Percentiles rank a stretch among this genome's conserved stretches.
These are phyloP conservation scores for Furcasterigmium furcatum DNA, from an alignment of 2,329 filamentous ascomycete species.

Conservation along the genomic window DNA sequence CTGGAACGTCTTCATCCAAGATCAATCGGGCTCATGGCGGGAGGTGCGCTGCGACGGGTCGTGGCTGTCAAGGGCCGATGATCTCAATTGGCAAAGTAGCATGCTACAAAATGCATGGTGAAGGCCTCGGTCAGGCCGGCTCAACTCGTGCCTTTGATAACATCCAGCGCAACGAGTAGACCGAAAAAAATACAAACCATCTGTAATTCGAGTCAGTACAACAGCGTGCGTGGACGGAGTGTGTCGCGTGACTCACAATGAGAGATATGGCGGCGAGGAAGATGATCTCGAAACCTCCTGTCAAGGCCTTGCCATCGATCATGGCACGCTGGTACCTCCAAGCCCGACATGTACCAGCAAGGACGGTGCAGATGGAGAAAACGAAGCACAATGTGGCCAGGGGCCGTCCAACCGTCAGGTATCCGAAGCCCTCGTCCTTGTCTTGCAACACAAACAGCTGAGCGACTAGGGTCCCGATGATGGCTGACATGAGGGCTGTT, in stretches of 20 bases:
- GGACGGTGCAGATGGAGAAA: slow-evolving; percentile 31
- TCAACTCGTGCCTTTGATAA: slow-evolving; percentile 8
- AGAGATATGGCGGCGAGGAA: slow-evolving; percentile 9
- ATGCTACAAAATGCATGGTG: no score
- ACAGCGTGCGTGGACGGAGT: neutral
- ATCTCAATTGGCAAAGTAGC: no score
- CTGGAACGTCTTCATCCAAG: no score
- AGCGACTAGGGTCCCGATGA: slow-evolving; percentile 61
- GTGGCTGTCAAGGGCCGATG: no score
- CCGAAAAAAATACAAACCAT: slow-evolving; percentile 7
- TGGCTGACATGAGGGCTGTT: slow-evolving; percentile 66
- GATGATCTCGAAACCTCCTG: slow-evolving; percentile 24
- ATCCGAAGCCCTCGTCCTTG: slow-evolving; percentile 45
- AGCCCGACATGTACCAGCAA: slow-evolving; percentile 23
- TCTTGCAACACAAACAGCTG: slow-evolving; percentile 61
- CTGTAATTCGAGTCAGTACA: slow-evolving; percentile 1
- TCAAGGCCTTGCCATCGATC: slow-evolving; percentile 22
- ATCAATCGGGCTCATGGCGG: no score
- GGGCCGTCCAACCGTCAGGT: slow-evolving; percentile 57
- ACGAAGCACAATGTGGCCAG: slow-evolving; percentile 41
- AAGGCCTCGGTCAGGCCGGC: no score
- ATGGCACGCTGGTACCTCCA: slow-evolving; percentile 27
- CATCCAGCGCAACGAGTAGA: slow-evolving; percentile 11
- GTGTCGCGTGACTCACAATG: slow-evolving; percentile 7
- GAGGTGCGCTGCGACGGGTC: no score